phyloP scores from a whole-genome alignment of 345 rosid genomes.

The Syzygium aqueum region DNA sequence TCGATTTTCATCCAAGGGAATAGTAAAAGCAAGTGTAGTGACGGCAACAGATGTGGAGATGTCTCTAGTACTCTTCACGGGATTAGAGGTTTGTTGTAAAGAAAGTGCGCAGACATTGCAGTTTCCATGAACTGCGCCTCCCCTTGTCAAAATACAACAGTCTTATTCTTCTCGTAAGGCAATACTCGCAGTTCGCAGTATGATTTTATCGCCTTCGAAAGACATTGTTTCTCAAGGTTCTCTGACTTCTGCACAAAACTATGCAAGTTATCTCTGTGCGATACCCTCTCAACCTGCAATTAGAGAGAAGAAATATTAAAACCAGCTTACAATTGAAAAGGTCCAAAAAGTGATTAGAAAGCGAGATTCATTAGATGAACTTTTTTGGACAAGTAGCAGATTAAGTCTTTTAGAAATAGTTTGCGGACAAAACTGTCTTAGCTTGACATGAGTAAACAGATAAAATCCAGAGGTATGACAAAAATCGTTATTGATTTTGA shows the following conservation, averaged over 20 bases:
- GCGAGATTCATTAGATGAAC: not conserved
- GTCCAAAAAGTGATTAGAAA: not conserved
- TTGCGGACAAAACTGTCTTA: not conserved
- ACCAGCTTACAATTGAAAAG: not conserved
- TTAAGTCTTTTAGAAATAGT: not conserved
- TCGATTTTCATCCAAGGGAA: not conserved
- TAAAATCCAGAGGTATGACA: not conserved
- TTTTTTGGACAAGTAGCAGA: not conserved
- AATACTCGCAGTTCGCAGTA: slow-evolving; percentile 86
- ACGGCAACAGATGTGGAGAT: not conserved
- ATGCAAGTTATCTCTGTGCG: slow-evolving; percentile 73
- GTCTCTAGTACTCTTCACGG: not conserved
- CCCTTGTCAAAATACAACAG: slow-evolving; percentile 56
- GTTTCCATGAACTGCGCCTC: not conserved
- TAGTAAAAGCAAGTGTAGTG: not conserved
- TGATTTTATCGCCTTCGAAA: slow-evolving; percentile 62
- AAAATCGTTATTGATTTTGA: not conserved
- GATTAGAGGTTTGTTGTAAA: not conserved
- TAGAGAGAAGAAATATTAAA: not conserved
- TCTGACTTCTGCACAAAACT: slow-evolving; percentile 88
- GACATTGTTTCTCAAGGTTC: slow-evolving; percentile 89
- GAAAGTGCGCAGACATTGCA: not conserved
- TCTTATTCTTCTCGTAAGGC: slow-evolving; percentile 57
- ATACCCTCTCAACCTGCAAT: slow-evolving; percentile 89
- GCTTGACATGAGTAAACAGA: not conserved